phyloP scores from a whole-genome alignment of 148 eudicot species.

The Polygonum maritimum region DNA sequence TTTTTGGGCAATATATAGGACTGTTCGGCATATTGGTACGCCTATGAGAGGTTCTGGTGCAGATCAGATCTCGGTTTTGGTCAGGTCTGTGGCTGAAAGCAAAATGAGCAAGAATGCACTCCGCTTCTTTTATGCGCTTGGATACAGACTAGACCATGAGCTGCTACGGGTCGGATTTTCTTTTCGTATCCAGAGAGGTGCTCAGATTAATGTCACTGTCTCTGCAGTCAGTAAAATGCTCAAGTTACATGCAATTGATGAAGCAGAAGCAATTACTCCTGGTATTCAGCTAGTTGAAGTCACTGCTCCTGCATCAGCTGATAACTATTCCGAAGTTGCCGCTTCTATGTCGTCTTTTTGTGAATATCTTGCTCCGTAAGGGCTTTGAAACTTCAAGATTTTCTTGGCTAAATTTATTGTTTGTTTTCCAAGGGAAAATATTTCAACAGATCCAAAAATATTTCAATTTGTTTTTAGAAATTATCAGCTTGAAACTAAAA shows the following conservation, averaged over 20 bases:
- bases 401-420: background rate
- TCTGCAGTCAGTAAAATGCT: slow-evolving; percentile 76
- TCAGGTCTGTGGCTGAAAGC: slow-evolving; percentile 74
- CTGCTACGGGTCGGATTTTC: slow-evolving; percentile 71
- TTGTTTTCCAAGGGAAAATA: background rate
- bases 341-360: slow-evolving; percentile 87
- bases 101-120: slow-evolving; percentile 88
- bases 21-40: slow-evolving; percentile 80
- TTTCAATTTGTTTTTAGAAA: no score
- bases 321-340: slow-evolving; percentile 71
- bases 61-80: slow-evolving; percentile 77
- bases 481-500: background rate
- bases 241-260: slow-evolving; percentile 76
- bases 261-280: slow-evolving; percentile 68
- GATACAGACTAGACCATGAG: slow-evolving; percentile 86
- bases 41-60: slow-evolving; percentile 97
- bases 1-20: slow-evolving; percentile 30
- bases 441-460: background rate
- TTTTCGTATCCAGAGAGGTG: slow-evolving; percentile 68
- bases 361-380: slow-evolving; percentile 97
- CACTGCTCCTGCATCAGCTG: slow-evolving; percentile 81
- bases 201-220: slow-evolving; percentile 75
- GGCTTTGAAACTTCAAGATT: background rate
- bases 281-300: slow-evolving; percentile 95
- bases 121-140: slow-evolving; percentile 67